Conservation (phyloP, 208 protist species). For the Trichomonas tenax region DNA sequence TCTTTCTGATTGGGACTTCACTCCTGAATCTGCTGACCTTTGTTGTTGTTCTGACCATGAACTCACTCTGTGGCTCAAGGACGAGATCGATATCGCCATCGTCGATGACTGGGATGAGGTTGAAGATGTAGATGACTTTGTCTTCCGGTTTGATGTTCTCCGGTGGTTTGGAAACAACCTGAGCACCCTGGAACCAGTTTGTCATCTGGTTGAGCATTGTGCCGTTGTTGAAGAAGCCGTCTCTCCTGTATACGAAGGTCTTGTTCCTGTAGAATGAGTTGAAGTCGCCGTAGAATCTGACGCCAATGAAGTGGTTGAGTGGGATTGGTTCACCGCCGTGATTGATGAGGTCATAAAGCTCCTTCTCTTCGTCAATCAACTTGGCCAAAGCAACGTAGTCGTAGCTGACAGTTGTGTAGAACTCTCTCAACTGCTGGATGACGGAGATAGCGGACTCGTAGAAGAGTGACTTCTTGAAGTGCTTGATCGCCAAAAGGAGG, state of each 20-base stretch:
- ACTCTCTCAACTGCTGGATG: neutral
- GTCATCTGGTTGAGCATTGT: neutral
- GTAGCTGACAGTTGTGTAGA: neutral
- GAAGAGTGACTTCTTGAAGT: neutral
- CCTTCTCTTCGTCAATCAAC: neutral
- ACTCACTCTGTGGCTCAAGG: neutral
- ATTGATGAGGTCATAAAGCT: neutral
- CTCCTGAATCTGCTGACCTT: neutral
- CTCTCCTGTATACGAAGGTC: neutral
- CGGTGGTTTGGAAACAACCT: neutral
- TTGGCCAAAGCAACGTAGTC: neutral
- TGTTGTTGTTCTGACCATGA: neutral
- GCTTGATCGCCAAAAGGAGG: neutral
- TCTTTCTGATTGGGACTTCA: neutral
- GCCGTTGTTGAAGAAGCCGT: neutral
- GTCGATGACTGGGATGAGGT: neutral
- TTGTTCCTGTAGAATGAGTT: neutral
- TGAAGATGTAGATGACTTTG: neutral
- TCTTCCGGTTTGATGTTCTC: neutral
- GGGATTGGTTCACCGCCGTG: neutral
- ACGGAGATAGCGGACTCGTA: neutral
- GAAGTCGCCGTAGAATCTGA: neutral
- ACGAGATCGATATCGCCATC: neutral
- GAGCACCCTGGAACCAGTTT: neutral
- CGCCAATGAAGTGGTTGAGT: neutral